Base-by-base conservation (phyloP, 129 eudicot species). In the Ambrosia trifida region DNA sequence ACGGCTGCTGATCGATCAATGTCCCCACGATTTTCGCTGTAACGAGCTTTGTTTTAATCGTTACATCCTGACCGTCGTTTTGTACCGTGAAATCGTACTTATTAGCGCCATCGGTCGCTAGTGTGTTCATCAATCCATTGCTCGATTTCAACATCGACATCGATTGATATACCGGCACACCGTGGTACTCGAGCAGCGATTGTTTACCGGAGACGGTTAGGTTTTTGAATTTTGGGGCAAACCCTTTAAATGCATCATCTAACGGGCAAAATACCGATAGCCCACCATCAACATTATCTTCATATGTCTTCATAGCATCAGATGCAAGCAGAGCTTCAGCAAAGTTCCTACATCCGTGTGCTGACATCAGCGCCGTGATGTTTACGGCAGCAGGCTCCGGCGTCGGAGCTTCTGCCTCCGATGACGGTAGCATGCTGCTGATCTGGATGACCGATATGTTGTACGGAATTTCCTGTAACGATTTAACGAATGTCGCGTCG, bases 21-120 rank as follows among this genome's bases (percentile, higher is more conserved):
- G 90, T 94, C 0, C 83, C 86, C 11, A 80, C 81, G 9, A 94
- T 85, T 74, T 74, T 89, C 58, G 95, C 95, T 18, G 95, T 87
- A n/a, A 82, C 90, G 35, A 87, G 2, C 16, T 72, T 84, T 20
- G 95, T 87, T 80, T 79, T 85, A 31, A 94, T 20, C 8, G 98
- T 94, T 14, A 94, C 93, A 2, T 66, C 77, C 14, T 85, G 76
- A 14, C 96, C 98, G 77, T 87, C 98, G 60, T 94, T 94, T 33
- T 94, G 96, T 0, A 94, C 92, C 0, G 85, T 79, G 73, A 94
- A 78, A 49, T 84, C 90, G 74, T 4, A 94, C 64, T 94, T 85
- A 0, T 41, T 77, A n/a, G 85, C 92, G 13, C 96, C 97, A 69
- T 94, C 97, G 47, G 98, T 94, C 5, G 98, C 98, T 35, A 94